A percentile compares a stretch with the other conserved stretches of the same genome.
These are phyloP conservation scores for Gilbertella persicaria DNA, from an alignment of 371 early-diverging fungal genomes.

Conservation along the genomic window DNA sequence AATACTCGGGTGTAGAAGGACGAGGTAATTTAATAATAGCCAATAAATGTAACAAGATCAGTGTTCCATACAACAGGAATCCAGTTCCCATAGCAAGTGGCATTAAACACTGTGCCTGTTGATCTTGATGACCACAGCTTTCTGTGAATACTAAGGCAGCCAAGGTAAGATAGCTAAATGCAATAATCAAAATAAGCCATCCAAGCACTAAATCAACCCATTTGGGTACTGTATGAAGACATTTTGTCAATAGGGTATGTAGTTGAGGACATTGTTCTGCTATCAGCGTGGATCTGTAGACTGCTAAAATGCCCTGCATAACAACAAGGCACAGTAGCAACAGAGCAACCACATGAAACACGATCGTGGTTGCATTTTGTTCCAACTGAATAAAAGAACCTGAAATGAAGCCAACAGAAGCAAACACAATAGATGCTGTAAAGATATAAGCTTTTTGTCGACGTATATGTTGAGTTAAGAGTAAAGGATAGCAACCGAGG, in stretches of 20 bases:
- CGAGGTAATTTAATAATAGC: conserved; percentile 38
- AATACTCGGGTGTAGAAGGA: conserved; percentile 46
- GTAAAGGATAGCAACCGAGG: conserved; percentile 42
- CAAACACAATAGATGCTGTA: conserved; percentile 24
- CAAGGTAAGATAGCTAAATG: conserved; percentile 28
- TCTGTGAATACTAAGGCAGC: conserved; percentile 33
- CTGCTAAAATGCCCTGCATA: conserved; percentile 6
- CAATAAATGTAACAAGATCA: conserved; percentile 36
- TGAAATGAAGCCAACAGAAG: conserved; percentile 31
- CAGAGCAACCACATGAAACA: conserved; percentile 5
- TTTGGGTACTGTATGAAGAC: conserved; percentile 12
- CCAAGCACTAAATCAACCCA: conserved; percentile 34
- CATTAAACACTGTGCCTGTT: conserved; percentile 28
- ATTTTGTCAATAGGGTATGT: conserved; percentile 2
- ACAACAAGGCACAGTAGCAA: conserved; percentile 16
- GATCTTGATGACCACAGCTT: conserved; percentile 14
- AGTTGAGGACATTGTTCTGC: conserved; percentile 1
- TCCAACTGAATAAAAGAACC: conserved; percentile 27
- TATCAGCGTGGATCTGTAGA: conserved; percentile 2
- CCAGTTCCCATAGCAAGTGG: conserved; percentile 46
- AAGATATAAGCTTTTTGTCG: conserved; percentile 29
- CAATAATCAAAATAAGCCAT: conserved; percentile 28
- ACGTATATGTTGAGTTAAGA: conserved; percentile 38
- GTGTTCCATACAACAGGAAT: conserved; percentile 40
- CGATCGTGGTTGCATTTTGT: conserved; percentile 10